Conservation (phyloP, 202 grass and related monocot genomes). For the Dendrocalamus latiflorus region DNA sequence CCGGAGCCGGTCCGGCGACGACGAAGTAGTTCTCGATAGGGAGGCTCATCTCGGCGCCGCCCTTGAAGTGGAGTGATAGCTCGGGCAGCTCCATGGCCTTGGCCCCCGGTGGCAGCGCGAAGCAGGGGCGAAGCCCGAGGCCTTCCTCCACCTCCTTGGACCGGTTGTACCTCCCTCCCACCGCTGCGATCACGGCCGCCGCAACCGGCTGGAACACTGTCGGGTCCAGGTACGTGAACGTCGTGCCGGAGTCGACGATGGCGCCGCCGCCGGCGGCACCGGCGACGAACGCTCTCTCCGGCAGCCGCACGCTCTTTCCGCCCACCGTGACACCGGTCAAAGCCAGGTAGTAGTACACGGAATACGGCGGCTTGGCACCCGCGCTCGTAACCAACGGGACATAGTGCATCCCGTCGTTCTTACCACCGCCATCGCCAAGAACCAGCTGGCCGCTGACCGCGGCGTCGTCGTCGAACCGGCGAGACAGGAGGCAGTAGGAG, state of each 20-base stretch:
- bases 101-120: slow-evolving; percentile 36
- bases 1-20: slow-evolving; percentile 9
- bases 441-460: slow-evolving; percentile 57
- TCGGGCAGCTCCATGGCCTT: slow-evolving; percentile 53
- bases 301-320: slow-evolving; percentile 50
- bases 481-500: slow-evolving; percentile 87
- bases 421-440: slow-evolving; percentile 23
- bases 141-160: slow-evolving; percentile 40
- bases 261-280: slow-evolving; percentile 34
- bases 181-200: slow-evolving; percentile 29
- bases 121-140: slow-evolving; percentile 67
- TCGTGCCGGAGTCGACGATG: slow-evolving; percentile 87
- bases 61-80: slow-evolving; percentile 55
- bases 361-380: slow-evolving; percentile 31
- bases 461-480: slow-evolving; percentile 66
- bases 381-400: slow-evolving; percentile 43
- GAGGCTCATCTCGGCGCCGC: slow-evolving; percentile 56
- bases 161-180: slow-evolving; percentile 53
- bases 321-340: slow-evolving; percentile 43
- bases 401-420: slow-evolving; percentile 28
- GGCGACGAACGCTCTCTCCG: slow-evolving; percentile 25
- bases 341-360: slow-evolving; percentile 77
- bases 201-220: slow-evolving; percentile 46
- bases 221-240: slow-evolving; percentile 72
- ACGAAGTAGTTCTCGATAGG: slow-evolving; percentile 84